These are phyloP conservation scores for Diaporthe aspalathi DNA, from an alignment of 2,329 filamentous ascomycete genomes.

Conservation along the genomic window DNA sequence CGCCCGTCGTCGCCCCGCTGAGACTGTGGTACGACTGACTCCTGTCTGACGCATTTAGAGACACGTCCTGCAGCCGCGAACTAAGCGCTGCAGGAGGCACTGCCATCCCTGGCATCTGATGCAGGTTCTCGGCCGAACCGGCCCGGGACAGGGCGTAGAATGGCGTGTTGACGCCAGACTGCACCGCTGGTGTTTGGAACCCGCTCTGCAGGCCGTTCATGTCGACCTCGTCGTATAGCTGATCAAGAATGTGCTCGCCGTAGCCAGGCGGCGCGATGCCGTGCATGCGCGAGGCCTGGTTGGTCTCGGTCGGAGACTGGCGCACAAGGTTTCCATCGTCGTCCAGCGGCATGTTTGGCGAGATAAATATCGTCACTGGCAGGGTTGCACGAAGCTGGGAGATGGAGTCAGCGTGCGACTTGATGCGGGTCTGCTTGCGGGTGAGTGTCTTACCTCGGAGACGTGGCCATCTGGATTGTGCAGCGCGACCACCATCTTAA, in stretches of 20 bases:
- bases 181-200: constrained; percentile 74
- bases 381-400: constrained; percentile 84
- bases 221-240: constrained; percentile 90
- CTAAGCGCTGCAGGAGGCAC: constrained; percentile 67
- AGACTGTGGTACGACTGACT: constrained; percentile 58
- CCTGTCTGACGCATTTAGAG: constrained; percentile 59
- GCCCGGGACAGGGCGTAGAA: constrained; percentile 78
- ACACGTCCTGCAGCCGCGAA: constrained; percentile 77
- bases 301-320: constrained; percentile 64
- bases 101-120: constrained; percentile 63
- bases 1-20: constrained; percentile 47
- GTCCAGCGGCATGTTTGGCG: constrained; percentile 89
- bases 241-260: constrained; percentile 88
- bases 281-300: constrained; percentile 64
- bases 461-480: constrained; percentile 95
- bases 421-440: neutral
- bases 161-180: constrained; percentile 84
- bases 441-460: constrained; percentile 74
- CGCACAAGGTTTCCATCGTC: constrained; percentile 84
- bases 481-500: constrained; percentile 90
- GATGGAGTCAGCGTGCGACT: constrained; percentile 41
- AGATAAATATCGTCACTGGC: constrained; percentile 94
- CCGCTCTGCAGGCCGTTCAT: constrained; percentile 70
- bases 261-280: constrained; percentile 90
- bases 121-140: constrained; percentile 84